These are phyloP conservation scores for Prosopis cineraria DNA, from an alignment of 306 rosid genomes.

Conservation along the genomic window DNA sequence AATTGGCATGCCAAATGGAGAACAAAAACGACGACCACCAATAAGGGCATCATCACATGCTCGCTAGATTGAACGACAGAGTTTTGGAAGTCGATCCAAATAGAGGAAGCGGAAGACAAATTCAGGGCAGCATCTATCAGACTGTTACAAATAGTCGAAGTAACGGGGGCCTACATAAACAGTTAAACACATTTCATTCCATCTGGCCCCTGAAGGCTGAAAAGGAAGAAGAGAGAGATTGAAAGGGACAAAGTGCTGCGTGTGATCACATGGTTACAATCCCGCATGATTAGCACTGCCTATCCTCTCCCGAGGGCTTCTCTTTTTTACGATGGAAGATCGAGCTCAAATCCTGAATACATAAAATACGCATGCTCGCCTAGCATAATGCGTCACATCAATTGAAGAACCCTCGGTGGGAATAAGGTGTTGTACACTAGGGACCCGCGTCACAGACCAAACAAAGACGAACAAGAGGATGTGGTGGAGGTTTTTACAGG, in stretches of 20 bases:
- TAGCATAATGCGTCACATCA: too few species aligned
- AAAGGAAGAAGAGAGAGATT: conserved; percentile 27
- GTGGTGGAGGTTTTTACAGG: neutral
- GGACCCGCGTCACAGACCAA: too few species aligned
- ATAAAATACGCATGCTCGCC: too few species aligned
- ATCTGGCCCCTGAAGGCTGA: too few species aligned
- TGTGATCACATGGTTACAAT: conserved; percentile 78
- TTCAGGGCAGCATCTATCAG: conserved; percentile 10
- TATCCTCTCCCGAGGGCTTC: too few species aligned
- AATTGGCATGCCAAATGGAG: neutral
- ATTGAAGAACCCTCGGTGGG: too few species aligned
- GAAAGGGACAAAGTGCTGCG: conserved; percentile 57
- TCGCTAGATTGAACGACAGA: conserved; percentile 7
- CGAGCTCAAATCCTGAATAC: too few species aligned
- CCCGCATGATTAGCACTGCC: too few species aligned
- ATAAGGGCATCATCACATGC: conserved; percentile 26
- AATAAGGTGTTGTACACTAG: too few species aligned
- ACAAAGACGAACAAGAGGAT: too few species aligned
- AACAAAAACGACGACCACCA: conserved; percentile 16
- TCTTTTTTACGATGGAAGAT: too few species aligned
- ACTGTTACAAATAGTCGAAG: conserved; percentile 24
- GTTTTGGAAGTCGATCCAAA: conserved; percentile 6
- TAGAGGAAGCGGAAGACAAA: conserved; percentile 26
- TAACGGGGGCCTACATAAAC: neutral
- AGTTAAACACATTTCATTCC: neutral